These are phyloP conservation scores for Pilobolus umbonatus DNA, from an alignment of 192 early-diverging fungal species.

Conservation along the genomic window DNA sequence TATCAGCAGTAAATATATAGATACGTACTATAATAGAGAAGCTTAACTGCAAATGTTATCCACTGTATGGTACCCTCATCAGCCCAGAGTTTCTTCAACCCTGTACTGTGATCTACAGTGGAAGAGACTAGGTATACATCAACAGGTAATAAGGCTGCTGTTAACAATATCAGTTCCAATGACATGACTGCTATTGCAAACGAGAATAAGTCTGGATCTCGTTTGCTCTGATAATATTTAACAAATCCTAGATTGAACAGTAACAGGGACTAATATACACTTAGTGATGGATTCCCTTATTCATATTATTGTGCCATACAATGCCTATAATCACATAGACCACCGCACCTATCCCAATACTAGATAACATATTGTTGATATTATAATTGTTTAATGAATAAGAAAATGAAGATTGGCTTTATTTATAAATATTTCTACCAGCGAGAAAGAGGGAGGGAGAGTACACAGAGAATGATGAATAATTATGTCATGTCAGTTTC, in stretches of 20 bases:
- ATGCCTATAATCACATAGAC: slow-evolving; percentile 39
- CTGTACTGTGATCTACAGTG: slow-evolving; percentile 43
- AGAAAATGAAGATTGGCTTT: neutral
- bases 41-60: slow-evolving; percentile 34
- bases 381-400: neutral
- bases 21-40: slow-evolving; percentile 42
- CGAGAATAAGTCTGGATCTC: slow-evolving; percentile 40
- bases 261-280: slow-evolving; percentile 18
- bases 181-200: slow-evolving; percentile 35
- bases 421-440: neutral
- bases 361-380: slow-evolving; percentile 20
- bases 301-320: slow-evolving; percentile 24
- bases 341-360: slow-evolving; percentile 43
- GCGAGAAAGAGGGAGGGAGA: neutral
- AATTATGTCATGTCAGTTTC: slow-evolving; percentile 9
- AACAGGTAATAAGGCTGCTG: slow-evolving; percentile 44
- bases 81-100: slow-evolving; percentile 52
- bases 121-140: slow-evolving; percentile 56
- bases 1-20: neutral
- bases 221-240: slow-evolving; percentile 41
- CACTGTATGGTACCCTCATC: slow-evolving; percentile 39
- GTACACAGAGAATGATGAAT: neutral
- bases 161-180: slow-evolving; percentile 38
- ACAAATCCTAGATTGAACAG: slow-evolving; percentile 40
- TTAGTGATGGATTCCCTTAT: neutral